A percentile compares a stretch with the other conserved stretches of the same genome.
phyloP scores from a whole-genome alignment of 495 filamentous ascomycete species.

The Aspergillus sclerotiicarbonarius region DNA sequence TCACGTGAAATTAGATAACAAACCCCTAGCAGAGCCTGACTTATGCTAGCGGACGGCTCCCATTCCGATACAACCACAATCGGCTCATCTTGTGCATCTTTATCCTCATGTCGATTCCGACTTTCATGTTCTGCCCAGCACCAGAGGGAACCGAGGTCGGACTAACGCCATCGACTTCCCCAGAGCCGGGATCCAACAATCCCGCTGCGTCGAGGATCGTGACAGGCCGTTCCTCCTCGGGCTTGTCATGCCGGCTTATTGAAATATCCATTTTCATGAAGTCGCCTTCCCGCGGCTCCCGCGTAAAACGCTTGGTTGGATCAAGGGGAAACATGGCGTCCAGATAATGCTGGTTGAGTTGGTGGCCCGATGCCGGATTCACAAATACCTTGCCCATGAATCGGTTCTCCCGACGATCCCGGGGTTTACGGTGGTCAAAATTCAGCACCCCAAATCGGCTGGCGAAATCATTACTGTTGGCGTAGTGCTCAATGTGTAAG shows the following conservation, averaged over 20 bases:
- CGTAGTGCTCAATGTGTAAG: constrained; percentile 79
- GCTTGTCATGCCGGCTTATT: neutral
- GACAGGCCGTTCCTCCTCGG: neutral
- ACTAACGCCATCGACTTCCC: neutral
- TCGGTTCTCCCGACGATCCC: constrained; percentile 37
- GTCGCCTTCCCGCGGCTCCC: constrained; percentile 23
- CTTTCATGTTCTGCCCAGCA: neutral
- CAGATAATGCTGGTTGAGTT: constrained; percentile 79
- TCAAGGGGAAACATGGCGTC: constrained; percentile 67
- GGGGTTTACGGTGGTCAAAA: constrained; percentile 36
- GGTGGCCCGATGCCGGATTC: constrained; percentile 65
- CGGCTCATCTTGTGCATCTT: constrained; percentile 3
- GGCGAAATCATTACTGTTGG: constrained; percentile 73
- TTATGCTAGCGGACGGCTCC: neutral
- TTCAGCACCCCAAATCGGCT: constrained; percentile 71
- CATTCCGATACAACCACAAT: constrained; percentile 8
- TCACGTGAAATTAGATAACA: too few species aligned
- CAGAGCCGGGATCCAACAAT: neutral
- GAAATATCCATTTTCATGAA: constrained; percentile 36
- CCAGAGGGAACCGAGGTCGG: neutral
- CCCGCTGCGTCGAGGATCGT: neutral
- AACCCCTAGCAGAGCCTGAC: neutral
- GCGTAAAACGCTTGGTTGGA: constrained; percentile 19
- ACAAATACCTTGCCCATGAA: constrained; percentile 77
- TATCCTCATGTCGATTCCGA: constrained; percentile 11